Conservation (phyloP, 2,329 filamentous ascomycete genomes). For the Stagonosporopsis chrysanthemi region DNA sequence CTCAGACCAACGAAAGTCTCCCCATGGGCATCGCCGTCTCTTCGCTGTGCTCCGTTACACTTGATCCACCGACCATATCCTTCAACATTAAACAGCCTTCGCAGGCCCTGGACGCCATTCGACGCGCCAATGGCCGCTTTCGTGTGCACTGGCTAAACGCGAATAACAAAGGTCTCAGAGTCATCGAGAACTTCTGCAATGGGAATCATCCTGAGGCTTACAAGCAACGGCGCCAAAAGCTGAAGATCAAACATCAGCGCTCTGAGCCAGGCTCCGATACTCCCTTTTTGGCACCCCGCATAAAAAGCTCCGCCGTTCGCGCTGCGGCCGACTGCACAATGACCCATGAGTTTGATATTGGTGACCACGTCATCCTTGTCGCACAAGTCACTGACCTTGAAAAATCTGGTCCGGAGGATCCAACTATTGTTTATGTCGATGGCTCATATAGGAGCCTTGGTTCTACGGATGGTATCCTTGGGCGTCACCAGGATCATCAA, state of each 20-base stretch:
- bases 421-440: conserved; percentile 39
- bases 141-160: conserved; percentile 59
- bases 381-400: conserved; percentile 48
- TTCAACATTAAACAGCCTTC: conserved; percentile 68
- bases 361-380: conserved; percentile 58
- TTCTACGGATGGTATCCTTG: conserved; percentile 6
- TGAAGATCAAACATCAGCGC: conserved; percentile 20
- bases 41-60: conserved; percentile 66
- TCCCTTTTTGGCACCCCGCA: conserved; percentile 25
- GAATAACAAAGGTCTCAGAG: conserved; percentile 34
- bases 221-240: conserved; percentile 17
- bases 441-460: conserved; percentile 32
- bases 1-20: conserved; percentile 20
- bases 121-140: conserved; percentile 51
- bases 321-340: conserved; percentile 47
- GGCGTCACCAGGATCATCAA: not conserved
- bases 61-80: conserved; percentile 65
- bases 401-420: not conserved
- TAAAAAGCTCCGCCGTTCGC: conserved; percentile 26
- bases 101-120: conserved; percentile 63
- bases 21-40: conserved; percentile 63
- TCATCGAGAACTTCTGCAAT: conserved; percentile 41
- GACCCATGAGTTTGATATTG: conserved; percentile 49
- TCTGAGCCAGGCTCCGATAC: conserved; percentile 4
- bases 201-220: conserved; percentile 39